These are phyloP conservation scores for Emergomyces orientalis DNA, from an alignment of 2,329 filamentous ascomycete genomes.

Conservation along the genomic window DNA sequence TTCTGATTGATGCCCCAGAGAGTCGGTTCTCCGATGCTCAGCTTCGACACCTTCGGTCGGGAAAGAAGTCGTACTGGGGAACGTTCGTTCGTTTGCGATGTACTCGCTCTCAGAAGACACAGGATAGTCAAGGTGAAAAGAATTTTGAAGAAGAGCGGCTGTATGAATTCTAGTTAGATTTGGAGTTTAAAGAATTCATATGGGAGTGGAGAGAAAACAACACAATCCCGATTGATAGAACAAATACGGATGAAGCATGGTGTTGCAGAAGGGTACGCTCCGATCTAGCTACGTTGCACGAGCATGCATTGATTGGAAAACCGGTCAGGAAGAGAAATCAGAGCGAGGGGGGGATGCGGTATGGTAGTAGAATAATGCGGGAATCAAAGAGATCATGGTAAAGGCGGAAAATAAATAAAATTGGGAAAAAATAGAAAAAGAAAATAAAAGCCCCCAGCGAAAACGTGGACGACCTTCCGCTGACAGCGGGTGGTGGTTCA, in stretches of 20 bases:
- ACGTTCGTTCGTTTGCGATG: constrained; percentile 28
- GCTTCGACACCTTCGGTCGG: constrained; percentile 37
- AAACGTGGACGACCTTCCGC: constrained; percentile 15
- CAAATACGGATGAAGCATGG: not conserved
- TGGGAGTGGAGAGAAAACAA: not conserved
- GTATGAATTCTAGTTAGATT: constrained; percentile 21
- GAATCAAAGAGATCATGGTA: constrained; percentile 4
- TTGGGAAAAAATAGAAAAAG: constrained; percentile 1
- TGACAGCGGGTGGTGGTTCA: constrained; percentile 9
- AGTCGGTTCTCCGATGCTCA: constrained; percentile 43
- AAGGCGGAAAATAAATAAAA: constrained; percentile 6
- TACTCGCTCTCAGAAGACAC: constrained; percentile 34
- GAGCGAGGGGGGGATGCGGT: not conserved
- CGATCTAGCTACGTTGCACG: constrained; percentile 11
- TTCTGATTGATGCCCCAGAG: constrained; percentile 38
- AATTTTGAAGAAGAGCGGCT: constrained; percentile 29
- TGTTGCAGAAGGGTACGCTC: constrained; percentile 5
- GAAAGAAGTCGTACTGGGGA: constrained; percentile 28
- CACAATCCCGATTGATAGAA: not conserved
- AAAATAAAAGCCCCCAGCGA: constrained; percentile 7
- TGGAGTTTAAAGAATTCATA: constrained; percentile 3
- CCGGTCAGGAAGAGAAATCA: constrained; percentile 2
- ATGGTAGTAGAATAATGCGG: not conserved
- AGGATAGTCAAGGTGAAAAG: constrained; percentile 32
- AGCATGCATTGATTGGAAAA: constrained; percentile 9